A percentile compares a stretch with the other conserved stretches of the same genome.
phyloP scores from a whole-genome alignment of 1,139 yeast species.

The Suhomyces kunorum region DNA sequence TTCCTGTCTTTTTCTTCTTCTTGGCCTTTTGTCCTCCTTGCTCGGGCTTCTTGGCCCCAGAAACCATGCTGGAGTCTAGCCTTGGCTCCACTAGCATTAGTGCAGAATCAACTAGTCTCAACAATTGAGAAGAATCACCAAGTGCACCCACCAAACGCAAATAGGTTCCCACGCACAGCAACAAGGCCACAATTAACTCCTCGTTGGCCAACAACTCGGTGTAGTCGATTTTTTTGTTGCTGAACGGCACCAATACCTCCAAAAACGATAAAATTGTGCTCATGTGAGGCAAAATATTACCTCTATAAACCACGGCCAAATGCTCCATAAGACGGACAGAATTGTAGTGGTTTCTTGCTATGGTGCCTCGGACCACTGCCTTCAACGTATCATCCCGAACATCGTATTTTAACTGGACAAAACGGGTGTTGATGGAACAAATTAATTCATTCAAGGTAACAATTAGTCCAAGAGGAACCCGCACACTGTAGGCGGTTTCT shows the following conservation, averaged over 20 bases:
- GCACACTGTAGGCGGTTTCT: constrained; percentile 49
- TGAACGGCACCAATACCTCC: constrained; percentile 56
- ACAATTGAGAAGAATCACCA: constrained; percentile 41
- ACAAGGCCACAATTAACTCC: constrained; percentile 28
- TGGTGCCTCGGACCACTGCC: constrained; percentile 40
- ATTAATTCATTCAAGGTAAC: constrained; percentile 52
- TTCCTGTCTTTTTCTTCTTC: constrained; percentile 46
- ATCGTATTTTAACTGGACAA: constrained; percentile 57
- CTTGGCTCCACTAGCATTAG: constrained; percentile 48
- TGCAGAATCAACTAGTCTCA: constrained; percentile 50
- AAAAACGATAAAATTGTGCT: constrained; percentile 49
- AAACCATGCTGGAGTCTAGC: constrained; percentile 16
- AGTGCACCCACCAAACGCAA: constrained; percentile 34
- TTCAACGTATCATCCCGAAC: constrained; percentile 53
- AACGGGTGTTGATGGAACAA: constrained; percentile 54
- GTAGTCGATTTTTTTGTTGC: constrained; percentile 38
- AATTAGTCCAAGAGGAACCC: constrained; percentile 59
- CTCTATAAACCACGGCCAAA: constrained; percentile 44
- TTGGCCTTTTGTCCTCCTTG: constrained; percentile 28
- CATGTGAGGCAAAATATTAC: constrained; percentile 51
- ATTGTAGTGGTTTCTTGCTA: constrained; percentile 44
- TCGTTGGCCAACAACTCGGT: constrained; percentile 36
- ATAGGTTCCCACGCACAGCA: constrained; percentile 31
- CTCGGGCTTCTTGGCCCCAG: constrained; percentile 10
- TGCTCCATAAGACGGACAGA: constrained; percentile 44